Percentiles rank a stretch among this genome's conserved stretches.
These are phyloP conservation scores for Shiraia bambusicola DNA, from an alignment of 2,329 filamentous ascomycete genomes.

Conservation along the genomic window DNA sequence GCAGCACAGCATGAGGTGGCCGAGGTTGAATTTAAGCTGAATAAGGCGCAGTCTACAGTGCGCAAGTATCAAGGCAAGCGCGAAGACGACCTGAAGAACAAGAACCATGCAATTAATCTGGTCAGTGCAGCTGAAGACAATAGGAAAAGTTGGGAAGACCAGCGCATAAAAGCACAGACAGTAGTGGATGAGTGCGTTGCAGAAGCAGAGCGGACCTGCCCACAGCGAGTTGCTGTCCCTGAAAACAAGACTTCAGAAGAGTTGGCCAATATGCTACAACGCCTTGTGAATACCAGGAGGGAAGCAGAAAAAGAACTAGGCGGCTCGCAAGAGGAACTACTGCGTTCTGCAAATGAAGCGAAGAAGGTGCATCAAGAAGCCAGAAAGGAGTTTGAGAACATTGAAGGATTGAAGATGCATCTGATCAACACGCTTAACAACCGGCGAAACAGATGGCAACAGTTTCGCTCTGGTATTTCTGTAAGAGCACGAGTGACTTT, in stretches of 20 bases:
- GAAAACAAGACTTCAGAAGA: slow-evolving; percentile 33
- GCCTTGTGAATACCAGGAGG: slow-evolving; percentile 30
- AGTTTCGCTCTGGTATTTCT: slow-evolving; percentile 82
- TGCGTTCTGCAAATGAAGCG: slow-evolving; percentile 30
- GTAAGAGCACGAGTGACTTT: slow-evolving; percentile 84
- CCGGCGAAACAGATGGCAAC: slow-evolving; percentile 73
- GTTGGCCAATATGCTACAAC: slow-evolving; percentile 35
- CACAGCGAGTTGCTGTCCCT: slow-evolving; percentile 32
- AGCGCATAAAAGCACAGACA: slow-evolving; percentile 29
- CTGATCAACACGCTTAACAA: slow-evolving; percentile 64
- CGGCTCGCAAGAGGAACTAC: slow-evolving; percentile 36
- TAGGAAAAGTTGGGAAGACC: slow-evolving; percentile 27
- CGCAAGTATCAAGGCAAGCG: slow-evolving; percentile 34
- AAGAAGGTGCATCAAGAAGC: slow-evolving; percentile 26
- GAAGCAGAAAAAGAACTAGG: slow-evolving; percentile 35
- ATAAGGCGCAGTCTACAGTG: slow-evolving; percentile 34
- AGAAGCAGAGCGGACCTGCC: slow-evolving; percentile 21
- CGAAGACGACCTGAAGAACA: slow-evolving; percentile 41
- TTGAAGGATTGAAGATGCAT: slow-evolving; percentile 31
- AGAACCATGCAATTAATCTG: slow-evolving; percentile 45
- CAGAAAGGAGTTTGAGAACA: slow-evolving; percentile 19
- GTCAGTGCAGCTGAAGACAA: slow-evolving; percentile 39
- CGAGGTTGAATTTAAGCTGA: slow-evolving; percentile 19
- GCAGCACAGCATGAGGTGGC: slow-evolving; percentile 28
- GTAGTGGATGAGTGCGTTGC: slow-evolving; percentile 25